Base-by-base conservation (phyloP, 2,329 filamentous ascomycete genomes). In the Aspergillus sp. region DNA sequence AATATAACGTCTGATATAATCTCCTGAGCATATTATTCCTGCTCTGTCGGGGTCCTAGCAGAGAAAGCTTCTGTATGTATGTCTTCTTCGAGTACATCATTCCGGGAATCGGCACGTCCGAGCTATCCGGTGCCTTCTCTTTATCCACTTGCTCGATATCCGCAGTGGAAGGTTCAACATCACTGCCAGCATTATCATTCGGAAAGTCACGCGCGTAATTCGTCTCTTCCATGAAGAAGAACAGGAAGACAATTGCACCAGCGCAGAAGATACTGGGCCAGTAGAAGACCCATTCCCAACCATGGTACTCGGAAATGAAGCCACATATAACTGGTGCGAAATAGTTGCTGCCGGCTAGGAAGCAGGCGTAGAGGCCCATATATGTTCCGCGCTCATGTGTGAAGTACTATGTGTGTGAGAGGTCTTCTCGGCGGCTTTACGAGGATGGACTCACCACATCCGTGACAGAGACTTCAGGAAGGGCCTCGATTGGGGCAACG, bases 201-300 rank as follows among this genome's bases (percentile, higher is more conserved):
- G 12, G 6, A 25, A 56, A 13, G 6, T 60, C 53, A 5, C 70
- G 67, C 4, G 58, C 55, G 51, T 74, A 78, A 60, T 77, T 79
- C 3, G 77, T 78, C 57, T 80, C 77, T 55, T 80, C 77, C 70
- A 78, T 75, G 60, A 74, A 74, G 53, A 79, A 75, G 61, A 78
- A 77, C 1, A 77, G 61, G 48, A 78, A 73, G 1, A 76, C 54
- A 30, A 75, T 71, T 1, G 68, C 69, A 1, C 65, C 60, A 1
- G 60, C 76, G 27, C 63, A 62, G 55, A 79, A 77, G 20, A 79
- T 77, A 4, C 74, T 73, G 9, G 73, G 73, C 71, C 73, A 79
- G 60, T 76, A 75, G 52, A 74, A 66, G 0, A 73, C 71, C 72
- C 72, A 75, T 53, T 63, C 46, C 73, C 73, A 76, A 2, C 72